Percentiles rank a stretch among this genome's conserved stretches.
These are phyloP conservation scores for Saccharomycopsis javanensis DNA, from an alignment of 805 yeast genomes.

Conservation along the genomic window DNA sequence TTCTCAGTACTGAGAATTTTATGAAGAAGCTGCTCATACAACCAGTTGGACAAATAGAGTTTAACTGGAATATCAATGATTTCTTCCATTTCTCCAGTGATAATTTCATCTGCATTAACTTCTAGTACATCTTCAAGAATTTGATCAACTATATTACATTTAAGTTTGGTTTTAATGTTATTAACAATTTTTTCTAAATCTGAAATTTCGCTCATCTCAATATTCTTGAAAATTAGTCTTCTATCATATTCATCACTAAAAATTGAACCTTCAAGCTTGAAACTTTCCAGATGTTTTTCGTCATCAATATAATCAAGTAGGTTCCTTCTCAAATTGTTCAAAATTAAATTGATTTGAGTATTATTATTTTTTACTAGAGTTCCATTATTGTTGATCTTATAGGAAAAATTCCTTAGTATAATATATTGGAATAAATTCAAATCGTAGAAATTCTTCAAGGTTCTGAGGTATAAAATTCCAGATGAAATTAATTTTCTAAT, in stretches of 20 bases:
- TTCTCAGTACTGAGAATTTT: background rate
- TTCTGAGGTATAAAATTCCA: slow-evolving; percentile 61
- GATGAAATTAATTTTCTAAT: slow-evolving; percentile 75
- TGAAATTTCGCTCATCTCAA: background rate
- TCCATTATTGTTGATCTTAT: slow-evolving; percentile 9
- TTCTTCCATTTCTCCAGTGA: background rate
- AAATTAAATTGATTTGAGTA: slow-evolving; percentile 45
- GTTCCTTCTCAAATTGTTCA: slow-evolving; percentile 33
- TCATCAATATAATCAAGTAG: background rate
- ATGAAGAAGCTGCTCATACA: background rate
- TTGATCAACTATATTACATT: background rate
- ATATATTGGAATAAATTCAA: slow-evolving; percentile 21
- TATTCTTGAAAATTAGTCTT: background rate
- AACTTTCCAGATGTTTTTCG: background rate
- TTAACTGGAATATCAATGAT: background rate
- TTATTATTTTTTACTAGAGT: slow-evolving; percentile 27
- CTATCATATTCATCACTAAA: background rate
- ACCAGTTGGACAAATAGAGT: slow-evolving; percentile 8
- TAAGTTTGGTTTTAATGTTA: background rate
- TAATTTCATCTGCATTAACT: background rate
- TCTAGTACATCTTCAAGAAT: background rate
- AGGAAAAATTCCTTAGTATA: slow-evolving; percentile 11
- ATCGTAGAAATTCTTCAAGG: slow-evolving; percentile 29
- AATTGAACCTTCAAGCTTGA: background rate
- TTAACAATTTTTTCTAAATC: background rate